Base-by-base conservation (phyloP, 106 monocot species). In the Dioscorea alata region DNA sequence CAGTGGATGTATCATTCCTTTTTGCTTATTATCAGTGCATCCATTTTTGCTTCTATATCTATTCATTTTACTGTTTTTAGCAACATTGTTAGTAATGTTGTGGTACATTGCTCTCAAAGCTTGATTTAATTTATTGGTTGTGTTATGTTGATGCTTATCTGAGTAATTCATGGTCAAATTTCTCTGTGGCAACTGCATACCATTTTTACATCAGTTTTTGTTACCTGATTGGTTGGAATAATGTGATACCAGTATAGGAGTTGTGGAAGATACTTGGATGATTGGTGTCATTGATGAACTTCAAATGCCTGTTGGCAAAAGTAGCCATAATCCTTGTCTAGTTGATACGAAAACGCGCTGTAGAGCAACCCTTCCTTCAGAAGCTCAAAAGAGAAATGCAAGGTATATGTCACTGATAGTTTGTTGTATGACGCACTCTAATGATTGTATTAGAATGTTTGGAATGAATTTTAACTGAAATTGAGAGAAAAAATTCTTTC, bases 351-450 rank as follows among this genome's bases (percentile, higher is more conserved):
- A 94, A 82, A 94, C 94, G 49, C 84, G 94, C 21, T 34, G 25
- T 48, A 90, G 52, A 58, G 74, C 80, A 59, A 90, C 82, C 28
- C 31, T 82, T 64, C 90, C 94, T 64, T 77, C 80, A 58, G 84
- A 90, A 80, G 86, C 86, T 66, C 94, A 94, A 71, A 87, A 87
- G 67, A 82, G 94, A 82, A 90, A 94, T 81, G 71, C 80, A 66
- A 94, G 90, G 94, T 94, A 58, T 69, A 34, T 42, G 42, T 6
- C 42, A 42, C 6, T 42, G 42, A 42, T 10, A 6, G 42, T 42
- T 42, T 28, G 28, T 28, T 28, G 28, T 28, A 28, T 28, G 28
- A 42, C 6, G 1, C 10, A 42, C 42, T 42, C 6, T 42, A 0
- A 0, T 42, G 42, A 10, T 42, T 42, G 0, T 10, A 6, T 42